Base-by-base conservation (phyloP, 768 basidiomycete species). In the Kwoniella pini region DNA sequence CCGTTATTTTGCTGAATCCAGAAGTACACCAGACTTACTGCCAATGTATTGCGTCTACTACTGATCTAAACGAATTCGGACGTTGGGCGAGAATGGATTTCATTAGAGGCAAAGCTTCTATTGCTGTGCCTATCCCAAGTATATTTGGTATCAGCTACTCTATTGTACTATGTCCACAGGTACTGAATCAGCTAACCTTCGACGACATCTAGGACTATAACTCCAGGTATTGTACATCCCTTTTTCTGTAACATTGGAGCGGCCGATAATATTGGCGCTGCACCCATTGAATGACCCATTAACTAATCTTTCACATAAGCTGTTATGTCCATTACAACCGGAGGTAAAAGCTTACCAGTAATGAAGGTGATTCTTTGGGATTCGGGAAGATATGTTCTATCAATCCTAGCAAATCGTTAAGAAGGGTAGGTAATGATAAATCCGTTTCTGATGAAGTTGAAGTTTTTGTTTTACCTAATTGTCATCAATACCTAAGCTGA, bases 281-380 rank as follows among this genome's bases (percentile, higher is more conserved):
- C 95, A 13, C 96, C 96, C 88, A 99, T 95, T 60, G 91, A 94
- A 74, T 99, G 96, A 0, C 96, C 96, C 9, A 96, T 83, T 6
- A 96, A 83, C 88, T 77, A 22, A 22, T 11, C 5, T 24, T 5
- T 17, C 7, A 9, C 19, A 50, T 31, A 9, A 50, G 48, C 48
- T 50, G 19, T 38, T n/a, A n/a, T 26, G 52, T 42, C 19, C 9
- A n/a, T 17, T 15, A 19, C 46, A 26, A 36, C 22, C 36, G n/a
- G 36, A 40, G 3, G 7, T 49, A n/a, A 22, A 10, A 40, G 79
- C 85, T 64, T 71, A 94, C 92, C 65, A 97, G 76, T 12, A 97
- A 72, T 0, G 86, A 85, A 0, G 95, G 93, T 4, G 88, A 83
- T 3, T 77, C 70, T 6, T 79, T 72, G 0, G 86, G 81, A 46